These are phyloP conservation scores for Debaryomycetaceae sp. DNA, from an alignment of 1,139 yeast genomes.

Conservation along the genomic window DNA sequence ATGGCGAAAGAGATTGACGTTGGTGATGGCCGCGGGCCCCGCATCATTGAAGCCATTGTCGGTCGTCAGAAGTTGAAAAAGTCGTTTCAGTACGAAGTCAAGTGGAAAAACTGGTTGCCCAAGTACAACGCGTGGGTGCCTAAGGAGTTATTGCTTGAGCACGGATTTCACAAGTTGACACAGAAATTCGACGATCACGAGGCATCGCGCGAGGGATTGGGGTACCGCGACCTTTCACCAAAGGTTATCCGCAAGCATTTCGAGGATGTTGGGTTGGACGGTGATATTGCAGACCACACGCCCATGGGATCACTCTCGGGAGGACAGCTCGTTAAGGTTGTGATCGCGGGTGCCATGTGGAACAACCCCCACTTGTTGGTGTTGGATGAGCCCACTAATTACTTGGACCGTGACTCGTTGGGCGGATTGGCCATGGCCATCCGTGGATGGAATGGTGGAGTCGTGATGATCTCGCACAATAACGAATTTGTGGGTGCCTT, in stretches of 20 bases:
- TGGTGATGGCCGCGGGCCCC: constrained; percentile 81
- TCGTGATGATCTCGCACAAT: constrained; percentile 96
- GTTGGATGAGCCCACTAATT: constrained; percentile 96
- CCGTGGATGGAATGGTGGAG: constrained; percentile 97
- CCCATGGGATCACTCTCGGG: constrained; percentile 96
- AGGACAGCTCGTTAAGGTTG: constrained; percentile 96
- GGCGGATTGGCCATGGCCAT: constrained; percentile 97
- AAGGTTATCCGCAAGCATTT: constrained; percentile 91
- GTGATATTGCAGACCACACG: constrained; percentile 97
- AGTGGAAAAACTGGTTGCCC: constrained; percentile 91
- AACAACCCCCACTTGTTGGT: constrained; percentile 97
- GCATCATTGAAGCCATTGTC: constrained; percentile 85
- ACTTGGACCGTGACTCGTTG: constrained; percentile 92
- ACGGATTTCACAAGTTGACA: constrained; percentile 79
- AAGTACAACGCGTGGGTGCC: constrained; percentile 92
- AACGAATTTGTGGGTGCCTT: constrained; percentile 94
- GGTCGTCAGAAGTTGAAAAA: constrained; percentile 96
- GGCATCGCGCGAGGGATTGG: constrained; percentile 97
- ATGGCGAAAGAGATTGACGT: constrained; percentile 72
- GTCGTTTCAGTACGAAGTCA: constrained; percentile 91
- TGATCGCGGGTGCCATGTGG: constrained; percentile 99
- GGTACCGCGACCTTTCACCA: constrained; percentile 88
- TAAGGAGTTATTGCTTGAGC: constrained; percentile 63
- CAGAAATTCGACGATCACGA: constrained; percentile 97
- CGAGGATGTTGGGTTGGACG: constrained; percentile 94